phyloP scores from a whole-genome alignment of 306 rosid species.

The Quercus rubra region DNA sequence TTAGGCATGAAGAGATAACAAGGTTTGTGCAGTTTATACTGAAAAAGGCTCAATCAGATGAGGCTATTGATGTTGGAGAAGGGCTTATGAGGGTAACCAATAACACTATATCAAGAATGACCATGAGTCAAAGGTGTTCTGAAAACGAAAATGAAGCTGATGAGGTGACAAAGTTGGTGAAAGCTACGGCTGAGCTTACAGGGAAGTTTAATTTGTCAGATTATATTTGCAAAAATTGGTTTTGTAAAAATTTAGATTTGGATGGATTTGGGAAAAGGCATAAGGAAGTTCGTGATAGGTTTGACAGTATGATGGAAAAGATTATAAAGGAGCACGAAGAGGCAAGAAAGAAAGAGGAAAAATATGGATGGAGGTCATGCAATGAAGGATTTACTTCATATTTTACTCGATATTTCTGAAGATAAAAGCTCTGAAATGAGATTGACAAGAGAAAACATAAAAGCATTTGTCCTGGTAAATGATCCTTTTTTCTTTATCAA shows the following conservation, averaged over 20 bases:
- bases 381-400: constrained; percentile 46
- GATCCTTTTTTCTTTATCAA: neutral
- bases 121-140: constrained; percentile 25
- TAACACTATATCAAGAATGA: constrained; percentile 49
- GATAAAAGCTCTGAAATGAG: constrained; percentile 43
- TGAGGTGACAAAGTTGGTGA: constrained; percentile 35
- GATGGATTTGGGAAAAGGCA: constrained; percentile 41
- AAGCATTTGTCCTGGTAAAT: constrained; percentile 58
- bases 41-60: constrained; percentile 21
- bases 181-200: constrained; percentile 24
- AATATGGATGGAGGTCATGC: constrained; percentile 4
- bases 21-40: constrained; percentile 19
- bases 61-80: constrained; percentile 38
- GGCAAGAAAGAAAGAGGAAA: constrained; percentile 13
- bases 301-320: constrained; percentile 53
- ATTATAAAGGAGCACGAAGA: constrained; percentile 42
- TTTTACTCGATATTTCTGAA: constrained; percentile 38
- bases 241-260: constrained; percentile 49
- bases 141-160: constrained; percentile 32
- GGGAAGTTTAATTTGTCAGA: constrained; percentile 60
- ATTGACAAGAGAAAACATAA: constrained; percentile 47
- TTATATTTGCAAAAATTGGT: constrained; percentile 29
- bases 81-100: constrained; percentile 37
- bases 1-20: constrained; percentile 43
- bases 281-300: constrained; percentile 28